Percentiles rank a stretch among this genome's conserved stretches.
Evolutionary conservation across 805 yeast genomes (phyloP).

Genomic region (Wickerhamiella nectarea): DNA sequence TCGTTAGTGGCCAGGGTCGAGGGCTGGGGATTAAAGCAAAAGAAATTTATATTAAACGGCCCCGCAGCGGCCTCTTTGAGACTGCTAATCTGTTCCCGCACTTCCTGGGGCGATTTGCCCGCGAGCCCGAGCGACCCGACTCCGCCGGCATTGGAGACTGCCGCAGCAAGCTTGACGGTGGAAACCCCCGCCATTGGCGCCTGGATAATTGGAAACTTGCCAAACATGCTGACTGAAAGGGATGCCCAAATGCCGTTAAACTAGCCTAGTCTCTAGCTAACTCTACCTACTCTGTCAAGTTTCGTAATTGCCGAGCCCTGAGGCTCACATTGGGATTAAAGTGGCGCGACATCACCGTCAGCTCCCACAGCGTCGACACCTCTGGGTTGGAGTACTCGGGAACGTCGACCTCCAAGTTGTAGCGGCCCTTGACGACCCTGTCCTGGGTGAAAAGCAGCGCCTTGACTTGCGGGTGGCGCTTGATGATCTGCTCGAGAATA

Average conservation of each 20-base stretch:
- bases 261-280: too few species aligned
- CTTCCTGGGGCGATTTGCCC: background rate
- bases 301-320: conserved; percentile 5
- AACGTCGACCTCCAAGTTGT: conserved; percentile 48
- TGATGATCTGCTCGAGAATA: conserved; percentile 62
- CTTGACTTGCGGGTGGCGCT: conserved; percentile 54
- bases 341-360: conserved; percentile 62
- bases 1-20: background rate
- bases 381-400: conserved; percentile 71
- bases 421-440: conserved; percentile 67
- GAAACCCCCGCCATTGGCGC: conserved; percentile 10
- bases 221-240: background rate
- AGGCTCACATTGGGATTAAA: conserved; percentile 57
- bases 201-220: conserved; percentile 7
- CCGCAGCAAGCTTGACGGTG: conserved; percentile 11
- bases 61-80: conserved; percentile 8
- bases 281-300: conserved; percentile 6
- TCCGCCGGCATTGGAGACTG: conserved; percentile 12
- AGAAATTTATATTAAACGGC: conserved; percentile 20
- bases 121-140: conserved; percentile 10
- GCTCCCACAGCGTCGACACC: conserved; percentile 87
- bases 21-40: conserved; percentile 10
- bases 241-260: too few species aligned
- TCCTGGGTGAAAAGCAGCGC: conserved; percentile 83
- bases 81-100: conserved; percentile 10